Evolutionary conservation across 495 filamentous ascomycete genomes (phyloP).

Genomic region (Penicillium pulvis): DNA sequence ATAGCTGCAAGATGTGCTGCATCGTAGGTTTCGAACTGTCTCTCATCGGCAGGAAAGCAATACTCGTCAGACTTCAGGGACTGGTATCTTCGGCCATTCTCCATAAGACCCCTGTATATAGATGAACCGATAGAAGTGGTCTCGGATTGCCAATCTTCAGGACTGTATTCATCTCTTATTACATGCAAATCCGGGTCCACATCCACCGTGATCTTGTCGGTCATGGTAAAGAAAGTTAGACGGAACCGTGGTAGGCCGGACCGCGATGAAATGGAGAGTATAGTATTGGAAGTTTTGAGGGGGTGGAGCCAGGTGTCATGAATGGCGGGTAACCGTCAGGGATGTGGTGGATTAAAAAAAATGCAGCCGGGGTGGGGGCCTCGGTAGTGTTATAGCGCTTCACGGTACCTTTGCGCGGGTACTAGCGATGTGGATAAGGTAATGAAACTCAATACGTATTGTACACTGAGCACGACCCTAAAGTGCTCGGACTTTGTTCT

Average conservation of each 20-base stretch:
- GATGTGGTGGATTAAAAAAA: background rate
- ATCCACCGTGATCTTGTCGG: background rate
- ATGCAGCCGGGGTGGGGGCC: background rate
- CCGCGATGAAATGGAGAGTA: too few relatives aligned
- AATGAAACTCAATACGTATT: background rate
- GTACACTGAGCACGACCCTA: too few relatives aligned
- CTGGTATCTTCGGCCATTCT: constrained; percentile 17
- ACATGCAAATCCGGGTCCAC: background rate
- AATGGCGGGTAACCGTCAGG: background rate
- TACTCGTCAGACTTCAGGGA: constrained; percentile 7
- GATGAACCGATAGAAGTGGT: constrained; percentile 12
- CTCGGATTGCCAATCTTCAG: constrained; percentile 5
- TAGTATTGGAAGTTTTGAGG: too few relatives aligned
- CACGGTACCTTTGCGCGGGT: background rate
- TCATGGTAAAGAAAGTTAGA: background rate
- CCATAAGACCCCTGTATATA: constrained; percentile 7
- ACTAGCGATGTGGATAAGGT: background rate
- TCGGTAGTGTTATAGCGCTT: background rate
- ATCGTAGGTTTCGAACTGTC: constrained; percentile 14
- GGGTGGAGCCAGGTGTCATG: background rate
- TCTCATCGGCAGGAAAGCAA: constrained; percentile 14
- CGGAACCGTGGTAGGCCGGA: background rate
- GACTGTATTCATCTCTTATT: background rate
- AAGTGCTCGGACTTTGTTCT: background rate
- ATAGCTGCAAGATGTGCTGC: constrained; percentile 8